These are phyloP conservation scores for Solanum rostratum DNA, from an alignment of 257 asterid species.

Conservation along the genomic window DNA sequence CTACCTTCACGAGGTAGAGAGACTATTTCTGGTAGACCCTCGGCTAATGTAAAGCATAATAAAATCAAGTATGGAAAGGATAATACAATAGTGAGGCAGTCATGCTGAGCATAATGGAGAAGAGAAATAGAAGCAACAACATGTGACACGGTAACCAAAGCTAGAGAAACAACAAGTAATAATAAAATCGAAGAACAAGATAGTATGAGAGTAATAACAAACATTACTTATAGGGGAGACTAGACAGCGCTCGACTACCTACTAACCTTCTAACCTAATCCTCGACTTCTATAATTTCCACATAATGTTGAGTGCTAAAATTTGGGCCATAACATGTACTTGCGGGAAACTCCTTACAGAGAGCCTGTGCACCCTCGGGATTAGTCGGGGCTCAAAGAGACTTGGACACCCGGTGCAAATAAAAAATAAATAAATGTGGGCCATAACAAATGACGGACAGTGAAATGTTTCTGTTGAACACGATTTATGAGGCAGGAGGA, in stretches of 20 bases:
- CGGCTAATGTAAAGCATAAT: background rate
- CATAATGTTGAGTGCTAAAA: background rate
- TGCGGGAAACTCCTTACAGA: too few relatives aligned
- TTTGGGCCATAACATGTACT: background rate
- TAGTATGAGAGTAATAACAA: background rate
- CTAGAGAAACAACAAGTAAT: background rate
- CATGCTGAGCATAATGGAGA: background rate
- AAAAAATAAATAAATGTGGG: too few relatives aligned
- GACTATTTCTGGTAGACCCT: background rate
- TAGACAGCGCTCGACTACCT: background rate
- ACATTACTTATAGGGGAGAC: background rate
- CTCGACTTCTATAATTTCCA: background rate
- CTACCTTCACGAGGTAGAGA: background rate
- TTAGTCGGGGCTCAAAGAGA: too few relatives aligned
- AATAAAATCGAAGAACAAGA: background rate
- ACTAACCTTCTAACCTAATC: background rate
- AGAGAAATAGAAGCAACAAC: background rate
- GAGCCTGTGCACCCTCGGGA: too few relatives aligned
- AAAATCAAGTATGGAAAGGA: background rate
- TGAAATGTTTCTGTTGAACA: background rate
- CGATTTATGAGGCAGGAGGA: background rate
- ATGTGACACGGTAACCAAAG: background rate
- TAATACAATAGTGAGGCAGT: background rate
- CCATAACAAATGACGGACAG: background rate
- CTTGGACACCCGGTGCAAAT: too few relatives aligned